These are phyloP conservation scores for Talaromyces marneffei DNA, from an alignment of 2,329 filamentous ascomycete genomes.

Conservation along the genomic window DNA sequence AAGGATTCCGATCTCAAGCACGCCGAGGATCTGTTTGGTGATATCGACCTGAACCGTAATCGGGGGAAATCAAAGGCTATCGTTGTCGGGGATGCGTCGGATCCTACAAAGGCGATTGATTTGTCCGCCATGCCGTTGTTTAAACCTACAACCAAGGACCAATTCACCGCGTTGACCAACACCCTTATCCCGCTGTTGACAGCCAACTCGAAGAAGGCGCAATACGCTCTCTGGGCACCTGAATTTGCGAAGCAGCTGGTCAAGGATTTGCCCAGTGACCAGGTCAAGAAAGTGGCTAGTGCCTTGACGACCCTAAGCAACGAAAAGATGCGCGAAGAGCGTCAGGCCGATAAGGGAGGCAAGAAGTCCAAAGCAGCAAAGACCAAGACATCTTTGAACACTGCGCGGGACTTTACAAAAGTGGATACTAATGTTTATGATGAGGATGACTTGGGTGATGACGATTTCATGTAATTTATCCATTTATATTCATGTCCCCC, in stretches of 20 bases:
- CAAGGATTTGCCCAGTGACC: constrained; percentile 81
- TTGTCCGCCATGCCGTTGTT: constrained; percentile 75
- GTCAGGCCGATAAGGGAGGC: constrained; percentile 82
- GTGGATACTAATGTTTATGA: constrained; percentile 72
- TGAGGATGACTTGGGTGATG: constrained; percentile 72
- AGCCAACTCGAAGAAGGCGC: constrained; percentile 74
- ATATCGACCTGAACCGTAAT: constrained; percentile 62
- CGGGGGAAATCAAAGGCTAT: constrained; percentile 59
- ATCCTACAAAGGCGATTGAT: constrained; percentile 75
- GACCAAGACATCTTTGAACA: constrained; percentile 80
- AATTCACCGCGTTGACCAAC: constrained; percentile 75
- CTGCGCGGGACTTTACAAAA: constrained; percentile 50
- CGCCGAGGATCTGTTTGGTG: constrained; percentile 84
- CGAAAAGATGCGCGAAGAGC: constrained; percentile 98
- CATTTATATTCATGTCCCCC: not conserved
- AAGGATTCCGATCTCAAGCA: constrained; percentile 83
- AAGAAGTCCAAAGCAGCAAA: constrained; percentile 98
- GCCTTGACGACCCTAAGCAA: constrained; percentile 84
- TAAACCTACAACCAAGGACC: constrained; percentile 78
- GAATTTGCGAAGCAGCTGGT: constrained; percentile 84
- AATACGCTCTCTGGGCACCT: constrained; percentile 83
- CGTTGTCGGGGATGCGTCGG: constrained; percentile 60
- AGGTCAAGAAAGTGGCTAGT: constrained; percentile 94
- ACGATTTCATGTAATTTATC: constrained; percentile 45
- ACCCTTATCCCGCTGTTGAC: constrained; percentile 73